Conservation (phyloP, 2,329 filamentous ascomycete species). For the Pseudocercospora eumusae region DNA sequence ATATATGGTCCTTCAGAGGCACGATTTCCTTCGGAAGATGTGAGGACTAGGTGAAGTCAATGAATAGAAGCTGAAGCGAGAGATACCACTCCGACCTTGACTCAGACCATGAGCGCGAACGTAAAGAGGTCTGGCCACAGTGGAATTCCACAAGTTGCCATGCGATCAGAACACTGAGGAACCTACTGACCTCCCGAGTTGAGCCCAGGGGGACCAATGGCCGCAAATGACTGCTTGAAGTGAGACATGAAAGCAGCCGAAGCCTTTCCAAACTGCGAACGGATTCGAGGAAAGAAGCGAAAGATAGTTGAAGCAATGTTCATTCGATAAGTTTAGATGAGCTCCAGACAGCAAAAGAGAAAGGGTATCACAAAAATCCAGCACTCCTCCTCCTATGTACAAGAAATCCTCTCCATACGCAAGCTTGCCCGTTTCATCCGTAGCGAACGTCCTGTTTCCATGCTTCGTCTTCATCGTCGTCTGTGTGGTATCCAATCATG, state of each 20-base stretch:
- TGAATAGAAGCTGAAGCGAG: not conserved
- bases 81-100: not conserved
- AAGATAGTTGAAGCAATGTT: not conserved
- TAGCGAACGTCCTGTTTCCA: slow-evolving; percentile 5
- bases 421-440: not conserved
- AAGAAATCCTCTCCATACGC: not conserved
- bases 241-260: not conserved
- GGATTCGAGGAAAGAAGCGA: not conserved
- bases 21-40: not conserved
- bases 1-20: not conserved
- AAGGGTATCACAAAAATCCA: slow-evolving; percentile 1
- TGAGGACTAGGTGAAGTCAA: not conserved
- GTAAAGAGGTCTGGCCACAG: not conserved
- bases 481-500: not conserved
- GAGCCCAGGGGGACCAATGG: not conserved
- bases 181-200: too few species aligned
- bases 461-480: not conserved
- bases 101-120: not conserved
- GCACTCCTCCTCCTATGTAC: not conserved
- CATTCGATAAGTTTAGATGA: too few species aligned
- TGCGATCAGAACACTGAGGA: not conserved
- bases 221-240: not conserved
- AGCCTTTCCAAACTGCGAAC: not conserved
- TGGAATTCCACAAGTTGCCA: not conserved
- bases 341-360: not conserved